Evolutionary conservation across 1,284 basidiomycete species (phyloP).

Genomic region (Tylopilus orsonianus): DNA sequence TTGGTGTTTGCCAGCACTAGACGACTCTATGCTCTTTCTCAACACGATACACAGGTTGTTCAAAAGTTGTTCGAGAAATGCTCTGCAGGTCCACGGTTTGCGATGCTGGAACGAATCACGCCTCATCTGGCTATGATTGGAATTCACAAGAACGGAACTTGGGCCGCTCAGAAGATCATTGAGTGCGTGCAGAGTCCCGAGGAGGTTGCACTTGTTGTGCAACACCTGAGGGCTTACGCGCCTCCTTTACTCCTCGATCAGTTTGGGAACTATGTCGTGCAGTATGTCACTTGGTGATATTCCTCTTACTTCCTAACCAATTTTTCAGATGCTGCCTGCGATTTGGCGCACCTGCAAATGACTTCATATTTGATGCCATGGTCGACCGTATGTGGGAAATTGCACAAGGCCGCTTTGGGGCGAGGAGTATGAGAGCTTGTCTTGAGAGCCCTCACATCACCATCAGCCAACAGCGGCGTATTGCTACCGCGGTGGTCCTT

Average conservation of each 20-base stretch:
- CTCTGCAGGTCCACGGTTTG: constrained; percentile 72
- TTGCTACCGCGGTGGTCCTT: constrained; percentile 91
- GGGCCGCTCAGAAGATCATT: constrained; percentile 99
- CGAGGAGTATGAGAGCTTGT: constrained; percentile 96
- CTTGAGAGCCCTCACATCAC: constrained; percentile 88
- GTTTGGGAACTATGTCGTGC: constrained; percentile 98
- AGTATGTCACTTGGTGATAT: constrained; percentile 51
- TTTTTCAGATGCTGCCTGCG: constrained; percentile 78
- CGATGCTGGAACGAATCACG: constrained; percentile 91
- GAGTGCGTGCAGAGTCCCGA: constrained; percentile 91
- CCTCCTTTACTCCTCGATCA: constrained; percentile 94
- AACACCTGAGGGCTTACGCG: constrained; percentile 87
- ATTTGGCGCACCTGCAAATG: constrained; percentile 85
- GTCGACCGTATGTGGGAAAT: constrained; percentile 98
- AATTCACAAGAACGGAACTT: constrained; percentile 99
- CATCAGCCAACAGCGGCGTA: constrained; percentile 88
- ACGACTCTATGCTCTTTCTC: constrained; percentile 12
- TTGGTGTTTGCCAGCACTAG: constrained; percentile 39
- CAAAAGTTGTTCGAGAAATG: constrained; percentile 96
- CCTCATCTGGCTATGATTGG: constrained; percentile 97
- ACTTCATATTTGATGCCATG: constrained; percentile 98
- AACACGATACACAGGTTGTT: constrained; percentile 58
- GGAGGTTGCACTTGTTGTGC: constrained; percentile 82
- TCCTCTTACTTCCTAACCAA: constrained; percentile 1
- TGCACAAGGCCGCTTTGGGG: constrained; percentile 94